Evolutionary conservation across 2,329 filamentous ascomycete species (phyloP).

Genomic region (Stagonosporopsis tanaceti): DNA sequence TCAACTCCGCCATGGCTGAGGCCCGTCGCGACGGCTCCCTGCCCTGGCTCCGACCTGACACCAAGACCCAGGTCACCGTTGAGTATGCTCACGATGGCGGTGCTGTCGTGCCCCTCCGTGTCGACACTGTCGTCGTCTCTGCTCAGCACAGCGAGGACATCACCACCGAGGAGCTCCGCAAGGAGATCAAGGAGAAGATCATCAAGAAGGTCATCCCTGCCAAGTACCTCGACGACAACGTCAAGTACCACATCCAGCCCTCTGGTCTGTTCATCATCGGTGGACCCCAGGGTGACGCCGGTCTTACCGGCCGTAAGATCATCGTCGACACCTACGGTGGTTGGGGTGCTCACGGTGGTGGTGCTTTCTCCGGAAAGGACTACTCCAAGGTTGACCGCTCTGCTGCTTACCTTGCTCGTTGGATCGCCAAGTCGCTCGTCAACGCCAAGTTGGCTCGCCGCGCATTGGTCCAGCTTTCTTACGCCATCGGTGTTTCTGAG

Average conservation of each 20-base stretch:
- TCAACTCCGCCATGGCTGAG: conserved; percentile 92
- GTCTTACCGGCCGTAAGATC: conserved; percentile 99
- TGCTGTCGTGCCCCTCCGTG: conserved; percentile 88
- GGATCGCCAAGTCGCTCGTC: conserved; percentile 99
- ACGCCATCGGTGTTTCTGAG: conserved; percentile 98
- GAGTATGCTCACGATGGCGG: conserved; percentile 98
- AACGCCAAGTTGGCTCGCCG: conserved; percentile 87
- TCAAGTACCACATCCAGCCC: conserved; percentile 98
- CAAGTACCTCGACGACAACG: conserved; percentile 90
- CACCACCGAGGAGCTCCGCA: conserved; percentile 88
- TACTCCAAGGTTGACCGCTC: conserved; percentile 99
- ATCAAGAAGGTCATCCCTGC: conserved; percentile 93
- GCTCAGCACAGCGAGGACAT: conserved; percentile 92
- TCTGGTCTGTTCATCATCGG: conserved; percentile 99
- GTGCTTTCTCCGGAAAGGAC: conserved; percentile 99
- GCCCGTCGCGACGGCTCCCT: conserved; percentile 87
- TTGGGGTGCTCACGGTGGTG: conserved; percentile 99
- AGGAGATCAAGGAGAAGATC: conserved; percentile 97
- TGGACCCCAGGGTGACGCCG: conserved; percentile 97
- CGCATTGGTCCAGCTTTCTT: conserved; percentile 95
- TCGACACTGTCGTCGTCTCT: conserved; percentile 96
- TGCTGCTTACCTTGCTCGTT: conserved; percentile 94
- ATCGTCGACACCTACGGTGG: conserved; percentile 99
- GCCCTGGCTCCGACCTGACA: conserved; percentile 96
- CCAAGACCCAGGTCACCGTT: conserved; percentile 99